Conservation (phyloP, 495 filamentous ascomycete genomes). For the Tuber brumale region DNA sequence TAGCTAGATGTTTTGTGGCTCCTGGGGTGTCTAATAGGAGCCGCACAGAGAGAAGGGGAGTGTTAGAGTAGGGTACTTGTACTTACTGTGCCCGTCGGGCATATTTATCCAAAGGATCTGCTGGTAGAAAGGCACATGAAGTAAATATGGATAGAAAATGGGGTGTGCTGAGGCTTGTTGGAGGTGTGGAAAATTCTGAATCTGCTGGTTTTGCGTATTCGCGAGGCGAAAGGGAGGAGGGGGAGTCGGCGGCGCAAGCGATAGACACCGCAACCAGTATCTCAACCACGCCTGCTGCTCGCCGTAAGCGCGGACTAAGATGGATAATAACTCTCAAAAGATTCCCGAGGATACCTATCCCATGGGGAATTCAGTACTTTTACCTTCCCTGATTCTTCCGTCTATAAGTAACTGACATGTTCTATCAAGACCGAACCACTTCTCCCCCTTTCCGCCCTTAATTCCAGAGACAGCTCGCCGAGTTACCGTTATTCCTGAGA, state of each 20-base stretch:
- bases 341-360: neutral
- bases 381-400: neutral
- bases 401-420: neutral
- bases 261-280: neutral
- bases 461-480: neutral
- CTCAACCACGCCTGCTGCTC: neutral
- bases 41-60: neutral
- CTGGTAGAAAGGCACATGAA: neutral
- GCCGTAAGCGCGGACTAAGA: neutral
- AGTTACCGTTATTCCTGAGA: neutral
- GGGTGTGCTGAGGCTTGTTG: neutral
- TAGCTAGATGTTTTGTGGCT: neutral
- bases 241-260: neutral
- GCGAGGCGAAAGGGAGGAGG: neutral
- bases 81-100: neutral
- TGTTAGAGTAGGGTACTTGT: neutral
- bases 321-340: neutral
- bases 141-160: neutral
- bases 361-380: conserved; percentile 1
- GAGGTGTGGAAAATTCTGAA: neutral
- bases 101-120: neutral
- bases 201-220: neutral
- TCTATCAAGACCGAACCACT: neutral
- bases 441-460: neutral
- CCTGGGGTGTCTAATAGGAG: neutral